These are phyloP conservation scores for Mycosarcoma mackinlayi DNA, from an alignment of 1,284 basidiomycete species.

Conservation along the genomic window DNA sequence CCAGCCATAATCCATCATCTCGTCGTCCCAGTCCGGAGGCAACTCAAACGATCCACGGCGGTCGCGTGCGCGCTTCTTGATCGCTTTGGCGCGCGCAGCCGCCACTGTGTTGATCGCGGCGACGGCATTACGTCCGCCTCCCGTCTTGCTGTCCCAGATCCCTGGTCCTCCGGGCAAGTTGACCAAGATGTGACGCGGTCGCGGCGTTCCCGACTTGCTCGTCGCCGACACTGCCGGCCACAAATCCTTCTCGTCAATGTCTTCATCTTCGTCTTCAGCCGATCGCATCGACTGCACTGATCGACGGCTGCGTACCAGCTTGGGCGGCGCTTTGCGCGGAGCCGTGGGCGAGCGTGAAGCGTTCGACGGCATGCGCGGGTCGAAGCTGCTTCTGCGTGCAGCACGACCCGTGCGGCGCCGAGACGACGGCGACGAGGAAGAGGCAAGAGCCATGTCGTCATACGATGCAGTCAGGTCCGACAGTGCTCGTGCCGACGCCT, in stretches of 20 bases:
- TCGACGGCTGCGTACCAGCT: conserved; percentile 24
- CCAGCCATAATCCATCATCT: conserved; percentile 50
- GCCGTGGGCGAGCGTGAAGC: conserved; percentile 18
- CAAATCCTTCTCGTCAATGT: conserved; percentile 28
- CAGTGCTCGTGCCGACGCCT: conserved; percentile 31
- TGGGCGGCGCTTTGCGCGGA: conserved; percentile 36
- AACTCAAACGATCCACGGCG: conserved; percentile 30
- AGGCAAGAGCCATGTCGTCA: conserved; percentile 33
- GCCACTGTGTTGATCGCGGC: conserved; percentile 49
- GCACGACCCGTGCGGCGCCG: conserved; percentile 9
- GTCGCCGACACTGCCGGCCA: conserved; percentile 46
- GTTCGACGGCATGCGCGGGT: conserved; percentile 10
- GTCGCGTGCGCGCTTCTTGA: conserved; percentile 43
- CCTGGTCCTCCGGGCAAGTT: conserved; percentile 50
- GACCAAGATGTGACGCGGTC: conserved; percentile 49
- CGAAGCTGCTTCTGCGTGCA: conserved; percentile 23
- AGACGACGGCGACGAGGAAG: conserved; percentile 8
- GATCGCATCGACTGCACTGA: conserved; percentile 13
- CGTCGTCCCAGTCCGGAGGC: conserved; percentile 38
- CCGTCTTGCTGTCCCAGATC: conserved; percentile 52
- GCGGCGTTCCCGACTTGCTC: conserved; percentile 44
- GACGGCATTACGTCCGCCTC: conserved; percentile 45
- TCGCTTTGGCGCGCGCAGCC: conserved; percentile 43
- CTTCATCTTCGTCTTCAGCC: conserved; percentile 17
- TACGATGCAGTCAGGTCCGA: conserved; percentile 42